Evolutionary conservation across 2,329 filamentous ascomycete genomes (phyloP).

Genomic region (Pseudopyricularia cyperi): DNA sequence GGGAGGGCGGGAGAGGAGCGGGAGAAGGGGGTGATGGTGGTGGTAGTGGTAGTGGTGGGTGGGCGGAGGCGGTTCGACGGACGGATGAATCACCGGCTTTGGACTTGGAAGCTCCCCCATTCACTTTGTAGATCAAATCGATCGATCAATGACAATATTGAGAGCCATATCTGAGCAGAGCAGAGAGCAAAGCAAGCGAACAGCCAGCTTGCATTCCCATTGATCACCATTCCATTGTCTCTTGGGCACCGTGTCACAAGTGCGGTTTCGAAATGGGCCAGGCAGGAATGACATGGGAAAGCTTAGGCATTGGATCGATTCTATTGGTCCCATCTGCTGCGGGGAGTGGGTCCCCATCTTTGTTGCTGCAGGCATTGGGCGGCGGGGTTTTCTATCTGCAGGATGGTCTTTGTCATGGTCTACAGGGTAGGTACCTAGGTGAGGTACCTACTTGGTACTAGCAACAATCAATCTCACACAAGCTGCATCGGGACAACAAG

Average conservation of each 20-base stretch:
- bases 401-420: background rate
- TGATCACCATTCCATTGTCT: too few species aligned
- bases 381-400: background rate
- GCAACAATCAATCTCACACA: background rate
- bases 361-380: background rate
- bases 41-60: too few species aligned
- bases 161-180: too few species aligned
- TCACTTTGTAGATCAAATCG: too few species aligned
- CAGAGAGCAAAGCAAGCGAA: too few species aligned
- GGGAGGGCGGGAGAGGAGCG: too few species aligned
- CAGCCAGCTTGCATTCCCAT: background rate
- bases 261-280: constrained; percentile 25
- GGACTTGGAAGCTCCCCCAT: too few species aligned
- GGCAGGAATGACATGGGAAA: constrained; percentile 4
- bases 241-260: constrained; percentile 24
- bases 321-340: background rate
- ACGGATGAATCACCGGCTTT: too few species aligned
- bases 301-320: background rate
- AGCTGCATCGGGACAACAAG: background rate
- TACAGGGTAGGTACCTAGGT: background rate
- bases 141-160: too few species aligned
- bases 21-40: too few species aligned
- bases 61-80: too few species aligned
- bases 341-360: background rate
- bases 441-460: background rate